Evolutionary conservation across 1,284 basidiomycete genomes (phyloP).

Genomic region (Moniliophthora roreri): DNA sequence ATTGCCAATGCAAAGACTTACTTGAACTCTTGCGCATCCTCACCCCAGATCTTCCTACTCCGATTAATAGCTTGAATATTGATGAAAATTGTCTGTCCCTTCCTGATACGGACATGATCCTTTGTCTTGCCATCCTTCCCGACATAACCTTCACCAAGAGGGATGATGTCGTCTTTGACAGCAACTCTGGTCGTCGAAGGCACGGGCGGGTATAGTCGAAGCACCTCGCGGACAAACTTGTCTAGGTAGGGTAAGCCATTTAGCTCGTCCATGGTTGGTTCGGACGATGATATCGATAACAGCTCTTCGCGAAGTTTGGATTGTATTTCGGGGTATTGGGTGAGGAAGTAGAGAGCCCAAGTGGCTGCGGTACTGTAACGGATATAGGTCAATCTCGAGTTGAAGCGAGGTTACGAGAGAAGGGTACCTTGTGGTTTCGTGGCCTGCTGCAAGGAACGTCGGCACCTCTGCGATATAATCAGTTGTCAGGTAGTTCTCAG

Average conservation of each 20-base stretch:
- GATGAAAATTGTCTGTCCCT: slow-evolving; percentile 46
- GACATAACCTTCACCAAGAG: slow-evolving; percentile 43
- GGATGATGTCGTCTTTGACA: slow-evolving; percentile 57
- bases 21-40: slow-evolving; percentile 53
- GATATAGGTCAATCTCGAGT: too few species aligned
- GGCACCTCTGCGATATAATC: slow-evolving; percentile 50
- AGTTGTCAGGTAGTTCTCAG: too few species aligned
- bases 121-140: slow-evolving; percentile 25
- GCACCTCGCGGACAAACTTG: slow-evolving; percentile 64
- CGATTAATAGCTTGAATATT: slow-evolving; percentile 50
- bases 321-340: slow-evolving; percentile 56
- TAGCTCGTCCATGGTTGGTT: slow-evolving; percentile 64
- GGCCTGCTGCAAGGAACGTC: slow-evolving; percentile 67
- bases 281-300: slow-evolving; percentile 44
- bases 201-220: slow-evolving; percentile 69
- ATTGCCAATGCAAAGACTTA: slow-evolving; percentile 29
- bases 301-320: slow-evolving; percentile 71
- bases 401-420: background rate
- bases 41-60: slow-evolving; percentile 52
- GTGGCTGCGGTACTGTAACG: background rate
- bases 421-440: slow-evolving; percentile 73
- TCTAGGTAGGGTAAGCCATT: slow-evolving; percentile 62
- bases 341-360: slow-evolving; percentile 61
- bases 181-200: slow-evolving; percentile 51
- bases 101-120: slow-evolving; percentile 33